These are phyloP conservation scores for Colletotrichum sansevieriae DNA, from an alignment of 2,329 filamentous ascomycete species.

Conservation along the genomic window DNA sequence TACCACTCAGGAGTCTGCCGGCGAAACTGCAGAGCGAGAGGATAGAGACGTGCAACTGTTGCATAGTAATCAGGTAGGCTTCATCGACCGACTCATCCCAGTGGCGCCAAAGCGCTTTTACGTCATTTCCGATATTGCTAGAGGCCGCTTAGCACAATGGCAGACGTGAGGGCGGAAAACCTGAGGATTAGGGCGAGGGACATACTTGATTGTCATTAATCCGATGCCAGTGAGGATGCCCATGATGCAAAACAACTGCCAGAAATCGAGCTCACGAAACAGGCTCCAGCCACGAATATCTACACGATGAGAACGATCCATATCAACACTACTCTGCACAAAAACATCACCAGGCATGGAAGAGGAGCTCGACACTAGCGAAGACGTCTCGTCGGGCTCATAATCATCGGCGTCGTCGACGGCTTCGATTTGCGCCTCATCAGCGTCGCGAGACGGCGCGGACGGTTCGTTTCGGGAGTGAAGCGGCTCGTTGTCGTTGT, in stretches of 20 bases:
- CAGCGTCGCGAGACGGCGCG: slow-evolving; percentile 37
- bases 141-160: slow-evolving; percentile 47
- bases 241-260: slow-evolving; percentile 90
- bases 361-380: slow-evolving; percentile 78
- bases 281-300: slow-evolving; percentile 90
- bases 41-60: slow-evolving; percentile 93
- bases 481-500: slow-evolving; percentile 39
- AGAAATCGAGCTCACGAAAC: slow-evolving; percentile 82
- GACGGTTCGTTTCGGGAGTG: slow-evolving; percentile 23
- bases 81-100: slow-evolving; percentile 81
- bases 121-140: slow-evolving; percentile 94
- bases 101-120: slow-evolving; percentile 88
- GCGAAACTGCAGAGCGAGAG: slow-evolving; percentile 90
- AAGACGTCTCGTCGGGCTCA: slow-evolving; percentile 80
- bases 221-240: slow-evolving; percentile 93
- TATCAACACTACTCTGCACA: slow-evolving; percentile 74
- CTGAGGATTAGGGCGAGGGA: slow-evolving; percentile 38
- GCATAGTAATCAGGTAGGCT: slow-evolving; percentile 82
- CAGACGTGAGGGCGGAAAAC: background rate
- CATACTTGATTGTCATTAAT: slow-evolving; percentile 98
- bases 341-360: slow-evolving; percentile 64
- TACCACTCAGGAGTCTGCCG: slow-evolving; percentile 83
- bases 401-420: slow-evolving; percentile 45
- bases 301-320: slow-evolving; percentile 82
- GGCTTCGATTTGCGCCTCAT: slow-evolving; percentile 47